phyloP scores from a whole-genome alignment of 257 asterid genomes.

The Nicotiana undulata region DNA sequence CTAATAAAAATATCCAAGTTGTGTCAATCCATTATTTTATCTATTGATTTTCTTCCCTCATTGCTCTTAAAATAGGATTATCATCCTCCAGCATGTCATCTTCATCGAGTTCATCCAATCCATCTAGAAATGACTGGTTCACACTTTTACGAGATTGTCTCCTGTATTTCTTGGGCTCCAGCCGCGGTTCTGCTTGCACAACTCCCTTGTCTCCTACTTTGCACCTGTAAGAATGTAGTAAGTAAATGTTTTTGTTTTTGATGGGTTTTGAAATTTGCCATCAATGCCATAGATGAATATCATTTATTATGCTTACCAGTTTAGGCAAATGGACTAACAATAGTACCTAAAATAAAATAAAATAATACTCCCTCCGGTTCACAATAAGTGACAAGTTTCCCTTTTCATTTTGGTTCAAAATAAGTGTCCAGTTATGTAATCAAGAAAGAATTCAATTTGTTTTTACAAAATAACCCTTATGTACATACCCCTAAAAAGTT shows the following conservation, averaged over 20 bases:
- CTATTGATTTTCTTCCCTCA: constrained; percentile 27
- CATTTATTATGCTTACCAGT: background rate
- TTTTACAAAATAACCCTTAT: too few relatives aligned
- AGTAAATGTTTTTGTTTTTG: background rate
- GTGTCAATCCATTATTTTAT: background rate
- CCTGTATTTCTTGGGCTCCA: constrained; percentile 83
- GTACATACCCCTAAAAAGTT: too few relatives aligned
- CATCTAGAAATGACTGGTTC: constrained; percentile 72
- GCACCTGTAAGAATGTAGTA: constrained; percentile 30
- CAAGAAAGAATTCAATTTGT: too few relatives aligned
- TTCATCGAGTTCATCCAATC: constrained; percentile 57
- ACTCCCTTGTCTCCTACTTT: constrained; percentile 77
- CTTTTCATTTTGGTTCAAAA: too few relatives aligned
- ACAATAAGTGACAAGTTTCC: too few relatives aligned
- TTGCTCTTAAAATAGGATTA: constrained; percentile 35
- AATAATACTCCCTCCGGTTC: too few relatives aligned
- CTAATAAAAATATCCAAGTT: background rate
- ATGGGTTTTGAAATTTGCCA: background rate
- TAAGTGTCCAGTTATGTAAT: too few relatives aligned
- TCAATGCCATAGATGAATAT: background rate
- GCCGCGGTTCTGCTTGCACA: constrained; percentile 81
- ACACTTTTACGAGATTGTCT: constrained; percentile 83
- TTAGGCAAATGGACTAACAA: background rate
- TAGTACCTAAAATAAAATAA: background rate
- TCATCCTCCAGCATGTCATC: constrained; percentile 32